phyloP scores from a whole-genome alignment of 192 early-diverging fungal species.

The Physocladia obscura region DNA sequence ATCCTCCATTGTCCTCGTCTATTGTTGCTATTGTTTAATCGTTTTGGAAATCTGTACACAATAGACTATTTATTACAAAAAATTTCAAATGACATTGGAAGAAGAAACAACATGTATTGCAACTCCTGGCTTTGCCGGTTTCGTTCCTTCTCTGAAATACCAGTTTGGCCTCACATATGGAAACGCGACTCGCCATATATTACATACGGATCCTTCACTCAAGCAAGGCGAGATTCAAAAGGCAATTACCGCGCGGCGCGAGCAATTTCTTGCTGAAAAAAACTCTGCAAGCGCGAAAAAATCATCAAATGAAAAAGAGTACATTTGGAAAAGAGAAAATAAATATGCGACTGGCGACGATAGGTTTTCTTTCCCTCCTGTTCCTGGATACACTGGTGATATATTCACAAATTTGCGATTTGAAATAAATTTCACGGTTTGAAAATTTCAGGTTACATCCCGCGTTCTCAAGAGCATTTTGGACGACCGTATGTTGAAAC shows the following conservation, averaged over 20 bases:
- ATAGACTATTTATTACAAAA: too few relatives aligned
- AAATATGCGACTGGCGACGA: conserved; percentile 57
- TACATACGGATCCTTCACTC: conserved; percentile 51
- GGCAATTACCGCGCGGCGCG: conserved; percentile 27
- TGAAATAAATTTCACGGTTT: neutral
- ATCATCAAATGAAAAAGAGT: conserved; percentile 27
- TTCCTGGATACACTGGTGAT: conserved; percentile 58
- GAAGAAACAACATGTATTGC: conserved; percentile 46
- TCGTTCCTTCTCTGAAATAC: conserved; percentile 51
- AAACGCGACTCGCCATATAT: conserved; percentile 54
- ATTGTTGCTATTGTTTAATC: too few relatives aligned
- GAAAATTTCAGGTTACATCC: conserved; percentile 48
- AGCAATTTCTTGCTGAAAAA: conserved; percentile 21
- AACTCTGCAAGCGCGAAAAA: neutral
- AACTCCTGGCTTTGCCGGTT: conserved; percentile 53
- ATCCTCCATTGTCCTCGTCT: too few relatives aligned
- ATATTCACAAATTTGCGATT: too few relatives aligned
- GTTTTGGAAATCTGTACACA: neutral
- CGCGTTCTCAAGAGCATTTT: conserved; percentile 58
- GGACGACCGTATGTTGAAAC: conserved; percentile 57
- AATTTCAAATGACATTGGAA: conserved; percentile 36
- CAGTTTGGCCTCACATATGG: conserved; percentile 57
- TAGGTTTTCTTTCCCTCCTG: conserved; percentile 57
- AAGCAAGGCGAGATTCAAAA: conserved; percentile 51
- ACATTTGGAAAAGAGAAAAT: conserved; percentile 42